Evolutionary conservation across 768 basidiomycete genomes (phyloP).

Genomic region (Flagelloscypha sp.): DNA sequence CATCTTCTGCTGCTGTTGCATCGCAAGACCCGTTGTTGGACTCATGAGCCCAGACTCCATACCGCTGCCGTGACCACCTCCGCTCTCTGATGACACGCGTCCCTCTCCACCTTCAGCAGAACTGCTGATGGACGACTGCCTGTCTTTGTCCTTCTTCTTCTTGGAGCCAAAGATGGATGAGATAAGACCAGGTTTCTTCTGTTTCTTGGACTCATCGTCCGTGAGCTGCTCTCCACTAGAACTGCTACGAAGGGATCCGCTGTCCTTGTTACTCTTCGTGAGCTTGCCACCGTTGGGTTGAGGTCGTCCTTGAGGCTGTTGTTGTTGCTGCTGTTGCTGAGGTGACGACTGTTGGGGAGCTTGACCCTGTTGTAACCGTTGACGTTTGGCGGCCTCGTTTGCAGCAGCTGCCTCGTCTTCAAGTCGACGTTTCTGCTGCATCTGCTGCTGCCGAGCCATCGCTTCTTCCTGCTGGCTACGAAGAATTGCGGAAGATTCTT

Average conservation of each 20-base stretch:
- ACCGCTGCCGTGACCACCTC: conserved; percentile 29
- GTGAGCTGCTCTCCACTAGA: conserved; percentile 19
- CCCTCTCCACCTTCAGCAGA: conserved; percentile 32
- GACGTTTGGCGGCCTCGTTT: conserved; percentile 24
- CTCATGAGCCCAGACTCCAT: conserved; percentile 33
- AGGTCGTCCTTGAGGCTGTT: conserved; percentile 13
- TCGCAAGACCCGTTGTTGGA: conserved; percentile 43
- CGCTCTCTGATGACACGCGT: conserved; percentile 56
- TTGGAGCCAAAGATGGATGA: conserved; percentile 66
- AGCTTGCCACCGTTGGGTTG: conserved; percentile 27
- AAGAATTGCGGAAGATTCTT: conserved; percentile 21
- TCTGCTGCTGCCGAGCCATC: too few species aligned
- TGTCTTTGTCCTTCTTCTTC: conserved; percentile 69
- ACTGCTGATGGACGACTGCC: conserved; percentile 42
- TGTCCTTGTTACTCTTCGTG: conserved; percentile 28
- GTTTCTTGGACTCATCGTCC: conserved; percentile 33
- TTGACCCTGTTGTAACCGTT: too few species aligned
- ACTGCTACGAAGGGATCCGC: conserved; percentile 31
- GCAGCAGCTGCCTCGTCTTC: conserved; percentile 36
- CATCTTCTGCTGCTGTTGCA: conserved; percentile 51
- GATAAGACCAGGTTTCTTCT: conserved; percentile 70
- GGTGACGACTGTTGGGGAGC: conserved; percentile 34
- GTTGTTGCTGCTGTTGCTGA: conserved; percentile 23
- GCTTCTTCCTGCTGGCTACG: conserved; percentile 45
- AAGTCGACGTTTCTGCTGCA: conserved; percentile 41